Percentiles rank a stretch among this genome's conserved stretches.
These are phyloP conservation scores for Yamadazyma songkhlaensis DNA, from an alignment of 1,139 yeast genomes.

Conservation along the genomic window DNA sequence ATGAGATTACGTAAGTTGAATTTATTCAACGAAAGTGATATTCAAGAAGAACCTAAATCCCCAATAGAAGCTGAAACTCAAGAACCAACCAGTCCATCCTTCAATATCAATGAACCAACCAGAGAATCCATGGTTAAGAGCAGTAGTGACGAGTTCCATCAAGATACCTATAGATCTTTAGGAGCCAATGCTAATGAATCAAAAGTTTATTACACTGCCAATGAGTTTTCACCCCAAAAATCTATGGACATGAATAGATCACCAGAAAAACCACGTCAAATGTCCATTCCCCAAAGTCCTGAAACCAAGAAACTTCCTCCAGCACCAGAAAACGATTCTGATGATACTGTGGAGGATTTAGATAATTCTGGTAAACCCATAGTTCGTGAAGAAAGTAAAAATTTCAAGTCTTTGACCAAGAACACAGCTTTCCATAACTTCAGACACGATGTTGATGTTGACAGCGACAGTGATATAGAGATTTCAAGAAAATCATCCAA, in stretches of 20 bases:
- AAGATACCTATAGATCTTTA: conserved; percentile 15
- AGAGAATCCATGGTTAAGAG: conserved; percentile 13
- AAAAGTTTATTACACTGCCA: conserved; percentile 37
- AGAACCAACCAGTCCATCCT: conserved; percentile 14
- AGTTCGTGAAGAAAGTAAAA: conserved; percentile 17
- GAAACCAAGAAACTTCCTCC: not conserved
- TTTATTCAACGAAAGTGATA: conserved; percentile 25
- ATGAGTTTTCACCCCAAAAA: conserved; percentile 13
- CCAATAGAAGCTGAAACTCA: conserved; percentile 6
- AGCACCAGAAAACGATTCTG: conserved; percentile 2
- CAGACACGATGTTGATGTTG: conserved; percentile 15
- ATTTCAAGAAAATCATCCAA: conserved; percentile 17
- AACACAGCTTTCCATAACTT: conserved; percentile 45
- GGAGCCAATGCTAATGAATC: conserved; percentile 22
- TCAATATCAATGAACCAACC: conserved; percentile 10
- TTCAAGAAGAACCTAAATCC: conserved; percentile 6
- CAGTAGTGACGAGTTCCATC: conserved; percentile 16
- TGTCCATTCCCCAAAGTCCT: not conserved
- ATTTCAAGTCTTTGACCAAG: conserved; percentile 32
- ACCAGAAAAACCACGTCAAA: conserved; percentile 7
- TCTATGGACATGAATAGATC: conserved; percentile 1
- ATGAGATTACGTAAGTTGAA: conserved; percentile 44
- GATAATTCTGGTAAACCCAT: conserved; percentile 15
- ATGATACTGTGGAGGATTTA: conserved; percentile 13
- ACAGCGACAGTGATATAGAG: conserved; percentile 14